A percentile compares a stretch with the other conserved stretches of the same genome.
Conservation (phyloP, 2,329 filamentous ascomycete species). For the Ophiosphaerella narmari region DNA sequence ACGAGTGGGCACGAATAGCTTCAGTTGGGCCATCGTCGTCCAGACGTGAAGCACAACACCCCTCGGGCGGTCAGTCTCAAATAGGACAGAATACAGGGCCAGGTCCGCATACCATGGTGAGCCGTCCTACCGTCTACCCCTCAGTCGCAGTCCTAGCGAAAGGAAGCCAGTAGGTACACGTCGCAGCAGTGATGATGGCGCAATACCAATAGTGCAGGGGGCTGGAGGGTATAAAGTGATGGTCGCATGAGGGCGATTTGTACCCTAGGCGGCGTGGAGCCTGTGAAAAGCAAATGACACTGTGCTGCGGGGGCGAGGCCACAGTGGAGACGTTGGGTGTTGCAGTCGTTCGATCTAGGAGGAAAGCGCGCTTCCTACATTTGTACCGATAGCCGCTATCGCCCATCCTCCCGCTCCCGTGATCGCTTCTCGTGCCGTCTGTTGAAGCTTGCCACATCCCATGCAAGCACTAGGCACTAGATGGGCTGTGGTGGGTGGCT, state of each 20-base stretch:
- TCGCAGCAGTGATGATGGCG: background rate
- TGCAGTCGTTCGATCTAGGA: slow-evolving; percentile 6
- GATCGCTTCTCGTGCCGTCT: background rate
- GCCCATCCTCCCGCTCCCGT: slow-evolving; percentile 5
- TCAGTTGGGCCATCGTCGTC: slow-evolving; percentile 4
- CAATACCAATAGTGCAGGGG: slow-evolving; percentile 1
- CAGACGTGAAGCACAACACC: slow-evolving; percentile 27
- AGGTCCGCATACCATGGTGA: slow-evolving; percentile 17
- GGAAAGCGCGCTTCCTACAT: slow-evolving; percentile 8
- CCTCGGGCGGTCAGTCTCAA: slow-evolving; percentile 14
- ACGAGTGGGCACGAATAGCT: slow-evolving; percentile 21
- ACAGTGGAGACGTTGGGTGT: background rate
- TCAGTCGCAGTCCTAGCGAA: slow-evolving; percentile 9
- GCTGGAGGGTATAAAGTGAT: background rate
- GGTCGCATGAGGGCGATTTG: slow-evolving; percentile 12
- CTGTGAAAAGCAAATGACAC: slow-evolving; percentile 1
- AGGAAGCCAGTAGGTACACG: background rate
- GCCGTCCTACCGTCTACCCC: slow-evolving; percentile 4
- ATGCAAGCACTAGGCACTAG: slow-evolving; percentile 2
- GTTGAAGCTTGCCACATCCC: slow-evolving; percentile 7
- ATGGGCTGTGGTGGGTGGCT: slow-evolving; percentile 4
- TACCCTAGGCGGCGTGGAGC: background rate
- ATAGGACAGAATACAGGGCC: background rate
- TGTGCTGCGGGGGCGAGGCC: slow-evolving; percentile 2
- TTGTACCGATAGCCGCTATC: slow-evolving; percentile 5